Evolutionary conservation across 2,329 filamentous ascomycete species (phyloP), one percentile per base, ranked within the genome.

Genomic region (Claviceps sp.): DNA sequence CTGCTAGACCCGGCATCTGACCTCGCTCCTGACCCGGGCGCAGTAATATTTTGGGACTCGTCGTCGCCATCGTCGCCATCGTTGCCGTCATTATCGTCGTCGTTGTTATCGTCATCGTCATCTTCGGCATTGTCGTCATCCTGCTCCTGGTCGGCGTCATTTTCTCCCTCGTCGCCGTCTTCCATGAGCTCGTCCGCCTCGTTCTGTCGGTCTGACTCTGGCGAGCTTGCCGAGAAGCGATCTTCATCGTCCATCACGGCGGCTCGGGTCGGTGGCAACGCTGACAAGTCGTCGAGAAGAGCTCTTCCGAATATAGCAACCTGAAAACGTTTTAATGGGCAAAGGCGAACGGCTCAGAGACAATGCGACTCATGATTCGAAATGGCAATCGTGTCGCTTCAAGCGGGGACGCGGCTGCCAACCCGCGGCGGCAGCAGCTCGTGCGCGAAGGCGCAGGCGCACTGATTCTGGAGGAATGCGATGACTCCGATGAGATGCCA

Each of bases 111-210:
- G 2, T 65, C 62, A 2, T 67, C 64, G 4, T 64, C 62, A 0
- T 69, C 63, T 0, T 69, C 64, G 19, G 63, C 65, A 2, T 68
- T 64, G 10, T 68, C 61, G 6, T 68, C 63, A 5, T 72, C 61
- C 11, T 70, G 65, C 8, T 68, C 63, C n/a, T 67, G 61, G n/a
- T 64, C 64, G 46, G 66, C 63, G 14, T 66, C 65, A 26, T 68
- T 66, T 8, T 70, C 68, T 19, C 62, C 66, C 22, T 70, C 68
- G 14, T 73, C 69, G 24, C 60, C 69, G 48, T 73, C 72, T 45
- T 81, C 76, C 75, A 81, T 80, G 39, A 76, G 68, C 60, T 81
- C 77, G 58, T 82, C 78, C 52, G 71, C 72, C 51, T 80, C 77
- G 57, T 69, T 63, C 8, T 62, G 64, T 53, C 63, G 63, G 46